A percentile compares a stretch with the other conserved stretches of the same genome.
phyloP scores from a whole-genome alignment of 345 rosid species.

The Salix exigua region DNA sequence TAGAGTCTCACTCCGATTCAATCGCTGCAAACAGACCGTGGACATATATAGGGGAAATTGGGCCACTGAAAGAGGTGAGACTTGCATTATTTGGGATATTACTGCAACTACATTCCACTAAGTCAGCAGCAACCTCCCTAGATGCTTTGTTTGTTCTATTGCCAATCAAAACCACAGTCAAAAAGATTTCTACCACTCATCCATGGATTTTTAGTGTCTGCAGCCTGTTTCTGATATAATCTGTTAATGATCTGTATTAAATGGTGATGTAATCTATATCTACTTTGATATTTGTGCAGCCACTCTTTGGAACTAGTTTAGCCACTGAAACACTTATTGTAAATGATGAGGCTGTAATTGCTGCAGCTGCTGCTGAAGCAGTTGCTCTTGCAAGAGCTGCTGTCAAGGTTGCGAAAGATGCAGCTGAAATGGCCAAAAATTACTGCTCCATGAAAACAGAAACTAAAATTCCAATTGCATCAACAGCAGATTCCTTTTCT shows the following conservation, averaged over 20 bases:
- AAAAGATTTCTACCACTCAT: neutral
- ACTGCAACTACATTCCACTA: neutral
- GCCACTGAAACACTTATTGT: conserved; percentile 71
- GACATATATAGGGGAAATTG: conserved; percentile 52
- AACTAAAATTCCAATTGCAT: conserved; percentile 19
- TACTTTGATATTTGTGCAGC: conserved; percentile 40
- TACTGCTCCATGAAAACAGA: conserved; percentile 28
- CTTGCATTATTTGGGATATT: neutral
- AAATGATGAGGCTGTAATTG: conserved; percentile 77
- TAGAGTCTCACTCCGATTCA: conserved; percentile 53
- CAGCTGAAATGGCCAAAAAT: conserved; percentile 44
- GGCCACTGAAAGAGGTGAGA: conserved; percentile 62
- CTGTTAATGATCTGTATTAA: neutral
- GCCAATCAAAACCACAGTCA: neutral
- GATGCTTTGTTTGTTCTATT: neutral
- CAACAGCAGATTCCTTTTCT: conserved; percentile 25
- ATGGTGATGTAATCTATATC: conserved; percentile 1
- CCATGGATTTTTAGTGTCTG: neutral
- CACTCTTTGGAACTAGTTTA: conserved; percentile 48
- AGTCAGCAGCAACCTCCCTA: neutral
- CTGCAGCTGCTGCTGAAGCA: conserved; percentile 92
- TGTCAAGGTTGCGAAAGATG: conserved; percentile 79
- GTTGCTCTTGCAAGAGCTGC: conserved; percentile 91
- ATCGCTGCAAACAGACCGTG: conserved; percentile 46
- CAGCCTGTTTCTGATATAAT: neutral